phyloP scores from a whole-genome alignment of 177 flowering plant species.

The Vitis hybrid region DNA sequence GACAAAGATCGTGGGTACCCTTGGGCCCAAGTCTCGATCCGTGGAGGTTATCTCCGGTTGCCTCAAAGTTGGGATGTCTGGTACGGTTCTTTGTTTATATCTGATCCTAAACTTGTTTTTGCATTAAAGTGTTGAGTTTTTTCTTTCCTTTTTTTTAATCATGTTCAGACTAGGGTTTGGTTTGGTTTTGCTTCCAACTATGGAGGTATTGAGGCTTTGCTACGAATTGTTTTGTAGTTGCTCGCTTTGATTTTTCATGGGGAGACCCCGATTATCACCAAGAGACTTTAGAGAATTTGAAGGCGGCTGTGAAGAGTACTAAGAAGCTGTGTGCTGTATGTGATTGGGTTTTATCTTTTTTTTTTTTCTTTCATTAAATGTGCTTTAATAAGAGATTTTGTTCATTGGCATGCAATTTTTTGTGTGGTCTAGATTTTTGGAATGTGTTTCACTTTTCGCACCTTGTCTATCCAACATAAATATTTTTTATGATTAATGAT shows the following conservation, averaged over 20 bases:
- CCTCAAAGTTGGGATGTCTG: conserved; percentile 75
- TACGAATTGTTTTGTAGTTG: conserved; percentile 43
- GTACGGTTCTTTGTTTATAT: conserved; percentile 19
- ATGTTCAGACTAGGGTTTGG: not conserved
- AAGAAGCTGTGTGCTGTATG: conserved; percentile 94
- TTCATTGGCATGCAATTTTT: not conserved
- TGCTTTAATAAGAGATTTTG: not conserved
- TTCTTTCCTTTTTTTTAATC: no score
- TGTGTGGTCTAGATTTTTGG: not conserved
- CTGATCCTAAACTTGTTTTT: not conserved
- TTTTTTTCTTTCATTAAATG: not conserved
- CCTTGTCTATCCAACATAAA: no score
- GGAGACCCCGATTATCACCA: conserved; percentile 76
- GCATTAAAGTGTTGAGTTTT: not conserved
- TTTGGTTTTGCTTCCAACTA: no score
- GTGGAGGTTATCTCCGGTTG: conserved; percentile 59
- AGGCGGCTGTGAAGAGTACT: conserved; percentile 71
- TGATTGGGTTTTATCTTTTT: conserved; percentile 27
- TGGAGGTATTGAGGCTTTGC: not conserved
- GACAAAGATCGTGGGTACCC: conserved; percentile 82
- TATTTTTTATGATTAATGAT: no score
- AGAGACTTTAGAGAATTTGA: conserved; percentile 83
- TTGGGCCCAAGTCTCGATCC: conserved; percentile 70
- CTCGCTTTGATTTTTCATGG: conserved; percentile 93
- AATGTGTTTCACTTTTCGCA: no score